phyloP scores from a whole-genome alignment of 495 filamentous ascomycete species.

The Hyaloscypha variabilis region DNA sequence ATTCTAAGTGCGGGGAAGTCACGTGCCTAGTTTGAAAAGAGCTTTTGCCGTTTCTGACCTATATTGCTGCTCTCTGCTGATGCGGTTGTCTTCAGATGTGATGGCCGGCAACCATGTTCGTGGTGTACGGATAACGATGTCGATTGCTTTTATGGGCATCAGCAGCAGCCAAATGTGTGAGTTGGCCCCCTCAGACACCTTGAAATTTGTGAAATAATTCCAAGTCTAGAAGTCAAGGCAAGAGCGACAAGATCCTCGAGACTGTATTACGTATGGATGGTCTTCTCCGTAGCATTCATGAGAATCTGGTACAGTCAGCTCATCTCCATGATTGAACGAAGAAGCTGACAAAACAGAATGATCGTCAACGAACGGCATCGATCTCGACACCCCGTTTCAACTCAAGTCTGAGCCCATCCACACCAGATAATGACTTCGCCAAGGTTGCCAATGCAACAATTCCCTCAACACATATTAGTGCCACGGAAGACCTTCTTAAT shows the following conservation, averaged over 20 bases:
- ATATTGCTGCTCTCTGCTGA: background rate
- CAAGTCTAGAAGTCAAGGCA: slow-evolving; percentile 30
- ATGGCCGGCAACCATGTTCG: slow-evolving; percentile 38
- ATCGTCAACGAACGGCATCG: slow-evolving; percentile 16
- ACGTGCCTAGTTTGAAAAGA: background rate
- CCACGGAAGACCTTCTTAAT: slow-evolving; percentile 37
- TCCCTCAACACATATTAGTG: slow-evolving; percentile 35
- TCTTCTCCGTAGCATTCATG: slow-evolving; percentile 21
- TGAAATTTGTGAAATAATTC: background rate
- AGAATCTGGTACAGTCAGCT: slow-evolving; percentile 12
- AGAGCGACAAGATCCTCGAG: slow-evolving; percentile 41
- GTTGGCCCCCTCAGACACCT: background rate
- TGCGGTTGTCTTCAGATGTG: slow-evolving; percentile 29
- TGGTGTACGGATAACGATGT: slow-evolving; percentile 33
- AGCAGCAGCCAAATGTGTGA: slow-evolving; percentile 17
- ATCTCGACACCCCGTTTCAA: slow-evolving; percentile 16
- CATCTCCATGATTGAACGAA: background rate
- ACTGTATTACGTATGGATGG: slow-evolving; percentile 37
- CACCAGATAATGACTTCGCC: slow-evolving; percentile 24
- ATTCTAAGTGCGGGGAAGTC: background rate
- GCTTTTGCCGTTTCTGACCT: background rate
- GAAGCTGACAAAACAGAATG: slow-evolving; percentile 7
- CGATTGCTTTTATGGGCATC: slow-evolving; percentile 38
- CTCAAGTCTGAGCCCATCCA: slow-evolving; percentile 12
- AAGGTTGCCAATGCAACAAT: slow-evolving; percentile 37